Conservation (phyloP, 768 basidiomycete genomes). For the Mycena haematopus region DNA sequence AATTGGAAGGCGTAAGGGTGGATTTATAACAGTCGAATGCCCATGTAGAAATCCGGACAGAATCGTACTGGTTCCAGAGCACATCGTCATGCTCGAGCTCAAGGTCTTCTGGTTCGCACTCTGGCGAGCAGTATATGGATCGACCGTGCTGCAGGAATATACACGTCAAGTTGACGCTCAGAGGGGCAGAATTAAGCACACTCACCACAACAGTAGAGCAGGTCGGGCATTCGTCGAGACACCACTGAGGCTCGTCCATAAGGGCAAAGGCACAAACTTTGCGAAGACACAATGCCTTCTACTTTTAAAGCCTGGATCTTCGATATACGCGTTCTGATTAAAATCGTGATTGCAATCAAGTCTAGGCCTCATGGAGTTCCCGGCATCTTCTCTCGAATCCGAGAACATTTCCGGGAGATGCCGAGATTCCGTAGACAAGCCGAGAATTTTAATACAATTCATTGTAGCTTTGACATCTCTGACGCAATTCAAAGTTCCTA, state of each 20-base stretch:
- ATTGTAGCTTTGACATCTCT: neutral
- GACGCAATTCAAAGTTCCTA: neutral
- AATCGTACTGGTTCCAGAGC: conserved; percentile 5
- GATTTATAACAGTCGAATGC: conserved; percentile 26
- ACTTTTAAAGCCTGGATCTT: conserved; percentile 9
- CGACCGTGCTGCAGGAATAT: conserved; percentile 14
- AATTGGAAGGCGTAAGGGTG: neutral
- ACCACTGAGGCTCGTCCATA: conserved; percentile 29
- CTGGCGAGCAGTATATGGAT: conserved; percentile 23
- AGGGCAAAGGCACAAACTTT: neutral
- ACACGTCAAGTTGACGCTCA: conserved; percentile 2
- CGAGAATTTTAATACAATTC: neutral
- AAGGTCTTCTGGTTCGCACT: conserved; percentile 22
- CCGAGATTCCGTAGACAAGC: neutral
- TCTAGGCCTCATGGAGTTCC: conserved; percentile 17
- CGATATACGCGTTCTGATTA: conserved; percentile 17
- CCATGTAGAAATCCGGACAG: conserved; percentile 22
- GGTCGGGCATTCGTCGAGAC: conserved; percentile 27
- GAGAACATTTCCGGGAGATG: conserved; percentile 1
- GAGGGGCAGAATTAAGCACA: neutral
- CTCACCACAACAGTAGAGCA: conserved; percentile 27
- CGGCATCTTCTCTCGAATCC: conserved; percentile 14
- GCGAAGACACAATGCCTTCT: conserved; percentile 4
- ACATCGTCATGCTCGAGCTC: neutral
- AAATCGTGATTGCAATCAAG: conserved; percentile 12